These are phyloP conservation scores for Exophiala lecanii-corni DNA, from an alignment of 2,329 filamentous ascomycete species.

Conservation along the genomic window DNA sequence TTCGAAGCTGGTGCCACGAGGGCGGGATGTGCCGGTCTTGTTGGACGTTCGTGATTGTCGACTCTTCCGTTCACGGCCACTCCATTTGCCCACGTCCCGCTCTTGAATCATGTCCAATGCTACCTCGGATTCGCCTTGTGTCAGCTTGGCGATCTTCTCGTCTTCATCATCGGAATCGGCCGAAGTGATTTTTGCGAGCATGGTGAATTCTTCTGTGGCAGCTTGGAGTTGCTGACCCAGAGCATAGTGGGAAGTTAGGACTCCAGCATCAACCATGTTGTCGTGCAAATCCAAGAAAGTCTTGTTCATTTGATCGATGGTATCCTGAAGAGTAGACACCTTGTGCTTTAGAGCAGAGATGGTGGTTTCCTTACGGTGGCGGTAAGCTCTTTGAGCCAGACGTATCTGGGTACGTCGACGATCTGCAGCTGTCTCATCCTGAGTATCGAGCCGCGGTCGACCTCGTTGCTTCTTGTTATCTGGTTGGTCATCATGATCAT, in stretches of 20 bases:
- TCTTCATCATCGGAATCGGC: constrained; percentile 23
- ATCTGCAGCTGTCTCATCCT: constrained; percentile 73
- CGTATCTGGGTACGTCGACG: constrained; percentile 82
- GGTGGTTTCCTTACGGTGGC: constrained; percentile 76
- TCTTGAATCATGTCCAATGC: background rate
- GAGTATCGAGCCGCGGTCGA: constrained; percentile 68
- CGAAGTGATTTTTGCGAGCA: constrained; percentile 14
- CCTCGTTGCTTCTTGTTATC: constrained; percentile 50
- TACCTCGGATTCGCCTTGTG: constrained; percentile 7
- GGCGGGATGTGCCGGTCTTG: constrained; percentile 1
- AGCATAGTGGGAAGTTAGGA: constrained; percentile 15
- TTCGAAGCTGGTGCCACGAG: constrained; percentile 8
- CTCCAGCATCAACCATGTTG: constrained; percentile 43
- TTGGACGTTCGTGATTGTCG: background rate
- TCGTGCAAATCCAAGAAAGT: constrained; percentile 66
- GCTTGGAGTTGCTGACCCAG: constrained; percentile 17
- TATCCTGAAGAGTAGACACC: constrained; percentile 63
- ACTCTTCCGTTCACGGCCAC: background rate
- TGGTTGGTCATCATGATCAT: constrained; percentile 9
- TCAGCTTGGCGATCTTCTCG: constrained; percentile 14
- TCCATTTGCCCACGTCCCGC: background rate
- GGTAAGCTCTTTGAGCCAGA: constrained; percentile 77
- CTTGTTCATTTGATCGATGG: constrained; percentile 69
- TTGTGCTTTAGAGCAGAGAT: constrained; percentile 68
- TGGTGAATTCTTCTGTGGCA: constrained; percentile 19